Evolutionary conservation across 108 stramenopile species (phyloP), one percentile per base, ranked within the genome.

Genomic region (Fragilariopsis cylindrus): DNA sequence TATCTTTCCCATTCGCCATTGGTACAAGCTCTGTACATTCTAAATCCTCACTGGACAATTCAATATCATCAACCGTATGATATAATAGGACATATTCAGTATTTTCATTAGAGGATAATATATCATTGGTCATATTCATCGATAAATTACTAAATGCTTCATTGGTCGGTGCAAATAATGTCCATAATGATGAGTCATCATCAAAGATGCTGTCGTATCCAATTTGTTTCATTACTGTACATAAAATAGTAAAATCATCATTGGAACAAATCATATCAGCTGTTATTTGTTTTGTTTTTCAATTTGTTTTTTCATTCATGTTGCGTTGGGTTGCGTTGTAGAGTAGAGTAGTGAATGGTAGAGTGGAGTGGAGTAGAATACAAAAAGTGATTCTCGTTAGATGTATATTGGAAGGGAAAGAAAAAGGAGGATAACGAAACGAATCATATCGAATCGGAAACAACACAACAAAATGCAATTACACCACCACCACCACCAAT

Each of bases 1-100:
- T 72, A 45, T 72, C 71, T 13, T 16, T 45, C 0, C 44, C 71
- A 19, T 72, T 72, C 42, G 71, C 56, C 71, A 72, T 72, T 19
- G 8, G 5, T 47, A 72, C 5, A 30, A 41, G 41, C n/a, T 15
- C 57, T 3, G 44, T n/a, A 48, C 71, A 72, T 16, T 57, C 44
- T 12, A 72, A 41, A 2, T 60, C 43, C 30, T 46, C 53, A 40
- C 50, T 12, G 40, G 9, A 55, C 8, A 70, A 4, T 41, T 70
- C 69, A 8, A 48, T 3, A 39, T 54, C 69, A 39, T 19, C 48
- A 0, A 55, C 39, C 7, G 69, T 41, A 39, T 70, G 69, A 15
- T 53, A 70, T 54, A 55, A 18, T 1, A 70, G 30, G 52, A 70
- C 55, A 15, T 55, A 62, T 62, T 62, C 60, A 5, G 43, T 5